Evolutionary conservation across 2,329 filamentous ascomycete species (phyloP), one percentile per base, ranked within the genome.

Genomic region (Venturia carpophila): DNA sequence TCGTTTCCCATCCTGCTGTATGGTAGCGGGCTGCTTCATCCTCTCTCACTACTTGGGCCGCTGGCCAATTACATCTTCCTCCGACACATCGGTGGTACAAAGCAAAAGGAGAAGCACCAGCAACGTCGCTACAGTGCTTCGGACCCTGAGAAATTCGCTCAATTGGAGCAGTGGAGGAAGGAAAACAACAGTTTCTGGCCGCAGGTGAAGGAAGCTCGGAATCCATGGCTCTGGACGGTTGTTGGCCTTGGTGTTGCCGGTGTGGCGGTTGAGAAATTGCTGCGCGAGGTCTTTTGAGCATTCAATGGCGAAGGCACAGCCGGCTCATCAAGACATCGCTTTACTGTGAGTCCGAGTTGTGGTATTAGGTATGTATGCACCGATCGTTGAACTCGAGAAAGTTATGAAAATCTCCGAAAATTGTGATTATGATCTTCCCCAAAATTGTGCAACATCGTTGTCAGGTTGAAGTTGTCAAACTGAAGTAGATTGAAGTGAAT

Each of bases 101-200:
- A 78, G 67, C 72, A 83, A 71, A 84, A 80, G 42, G 83, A 85
- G 69, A 75, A 75, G 27, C 76, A 75, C 65, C 83, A 85, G 70
- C 77, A 78, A 64, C 76, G 79, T 63, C 78, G 83, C 5, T 86
- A 86, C 69, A 76, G 76, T 24, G 76, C 76, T 47, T 77, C 79
- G 17, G 78, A 81, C 66, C 77, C 78, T 5, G 71, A 77, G 60
- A 86, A 86, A 72, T 79, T 81, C 62, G 74, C 77, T 55, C 79
- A 86, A 68, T 75, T 86, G 24, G 75, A 80, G 69, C 71, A 78
- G 64, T 86, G 82, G 75, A 77, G 78, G 62, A 67, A 73, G 27
- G 79, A 82, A 69, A 84, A 84, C 72, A 85, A 87, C 69, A 80
- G 82, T 47, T 84, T 87, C 73, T 87, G 84, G 84, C 84, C 84